A percentile compares a stretch with the other conserved stretches of the same genome.
These are phyloP conservation scores for Acacia melanoxylon DNA, from an alignment of 306 rosid species.

Conservation along the genomic window DNA sequence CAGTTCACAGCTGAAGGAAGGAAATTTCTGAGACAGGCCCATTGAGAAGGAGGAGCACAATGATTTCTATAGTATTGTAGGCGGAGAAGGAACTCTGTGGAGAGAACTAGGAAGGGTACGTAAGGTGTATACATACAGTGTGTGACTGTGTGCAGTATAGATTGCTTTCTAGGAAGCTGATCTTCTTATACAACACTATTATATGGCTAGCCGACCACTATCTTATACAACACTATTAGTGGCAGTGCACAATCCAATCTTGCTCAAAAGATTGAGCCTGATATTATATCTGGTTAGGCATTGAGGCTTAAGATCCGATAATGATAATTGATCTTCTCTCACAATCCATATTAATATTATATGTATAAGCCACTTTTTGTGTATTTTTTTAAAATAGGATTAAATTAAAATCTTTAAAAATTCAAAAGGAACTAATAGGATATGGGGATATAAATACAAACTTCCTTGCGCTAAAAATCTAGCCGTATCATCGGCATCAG, in stretches of 20 bases:
- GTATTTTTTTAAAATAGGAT: too few relatives aligned
- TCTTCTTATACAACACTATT: conserved; percentile 12
- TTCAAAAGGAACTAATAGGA: too few relatives aligned
- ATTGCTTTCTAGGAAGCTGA: conserved; percentile 28
- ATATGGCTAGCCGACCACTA: conserved; percentile 17
- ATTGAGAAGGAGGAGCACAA: background rate
- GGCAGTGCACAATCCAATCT: background rate
- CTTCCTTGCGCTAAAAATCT: background rate
- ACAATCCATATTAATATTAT: background rate
- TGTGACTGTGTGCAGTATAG: background rate
- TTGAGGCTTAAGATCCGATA: background rate
- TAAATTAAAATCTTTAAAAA: too few relatives aligned
- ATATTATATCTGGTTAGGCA: conserved; percentile 28
- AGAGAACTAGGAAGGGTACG: background rate
- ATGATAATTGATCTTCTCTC: background rate
- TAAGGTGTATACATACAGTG: background rate
- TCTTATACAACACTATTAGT: conserved; percentile 26
- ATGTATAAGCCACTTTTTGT: background rate
- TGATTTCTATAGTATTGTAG: background rate
- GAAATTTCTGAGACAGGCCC: conserved; percentile 15
- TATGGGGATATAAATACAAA: background rate
- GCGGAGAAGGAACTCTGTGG: background rate
- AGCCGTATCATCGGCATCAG: background rate
- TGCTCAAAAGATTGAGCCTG: background rate
- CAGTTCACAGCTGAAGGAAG: conserved; percentile 55